A percentile compares a stretch with the other conserved stretches of the same genome.
Evolutionary conservation across 2,329 filamentous ascomycete genomes (phyloP).

Genomic region (Elsinoe fawcettii): DNA sequence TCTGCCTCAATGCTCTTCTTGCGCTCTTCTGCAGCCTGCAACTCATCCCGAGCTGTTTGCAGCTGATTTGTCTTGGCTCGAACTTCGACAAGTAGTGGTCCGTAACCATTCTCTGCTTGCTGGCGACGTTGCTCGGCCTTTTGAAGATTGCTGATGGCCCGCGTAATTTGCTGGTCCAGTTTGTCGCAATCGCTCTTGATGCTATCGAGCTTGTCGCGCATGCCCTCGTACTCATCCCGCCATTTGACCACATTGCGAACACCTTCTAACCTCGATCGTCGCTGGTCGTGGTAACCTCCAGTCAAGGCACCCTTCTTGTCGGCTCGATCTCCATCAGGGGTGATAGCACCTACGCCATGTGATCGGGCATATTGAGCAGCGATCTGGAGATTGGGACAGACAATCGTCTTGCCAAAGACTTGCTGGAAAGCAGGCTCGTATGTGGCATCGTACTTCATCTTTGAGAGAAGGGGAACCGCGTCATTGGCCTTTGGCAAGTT

Average conservation of each 20-base stretch:
- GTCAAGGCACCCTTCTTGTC: slow-evolving; percentile 94
- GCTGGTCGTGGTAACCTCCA: slow-evolving; percentile 84
- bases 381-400: slow-evolving; percentile 82
- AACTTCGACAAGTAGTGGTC: slow-evolving; percentile 69
- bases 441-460: slow-evolving; percentile 66
- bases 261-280: slow-evolving; percentile 78
- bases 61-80: slow-evolving; percentile 66
- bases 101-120: slow-evolving; percentile 74
- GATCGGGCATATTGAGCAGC: slow-evolving; percentile 87
- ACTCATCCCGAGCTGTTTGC: slow-evolving; percentile 62
- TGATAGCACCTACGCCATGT: slow-evolving; percentile 87
- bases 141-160: slow-evolving; percentile 72
- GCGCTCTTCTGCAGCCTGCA: slow-evolving; percentile 61
- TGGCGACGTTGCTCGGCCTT: slow-evolving; percentile 72
- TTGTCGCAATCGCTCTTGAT: slow-evolving; percentile 64
- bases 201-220: slow-evolving; percentile 55
- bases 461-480: slow-evolving; percentile 77
- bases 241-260: slow-evolving; percentile 68
- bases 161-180: slow-evolving; percentile 83
- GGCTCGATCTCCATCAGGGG: slow-evolving; percentile 85
- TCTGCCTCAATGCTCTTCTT: slow-evolving; percentile 61
- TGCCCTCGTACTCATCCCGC: slow-evolving; percentile 64
- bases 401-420: slow-evolving; percentile 90
- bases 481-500: slow-evolving; percentile 82
- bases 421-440: slow-evolving; percentile 86